These are phyloP conservation scores for Arthroderma sp. DNA, from an alignment of 2,329 filamentous ascomycete genomes.

Conservation along the genomic window DNA sequence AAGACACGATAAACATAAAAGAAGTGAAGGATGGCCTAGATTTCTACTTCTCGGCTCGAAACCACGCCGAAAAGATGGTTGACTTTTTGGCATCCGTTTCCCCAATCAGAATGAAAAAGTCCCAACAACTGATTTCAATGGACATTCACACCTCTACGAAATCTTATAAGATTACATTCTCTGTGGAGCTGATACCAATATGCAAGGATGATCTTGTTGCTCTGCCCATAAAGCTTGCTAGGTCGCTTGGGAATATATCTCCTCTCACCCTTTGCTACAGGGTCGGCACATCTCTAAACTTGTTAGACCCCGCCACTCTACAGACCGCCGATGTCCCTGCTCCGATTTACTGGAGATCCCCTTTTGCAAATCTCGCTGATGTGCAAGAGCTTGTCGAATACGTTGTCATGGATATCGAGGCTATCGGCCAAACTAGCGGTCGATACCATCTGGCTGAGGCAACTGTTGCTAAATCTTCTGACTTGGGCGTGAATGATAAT, in stretches of 20 bases:
- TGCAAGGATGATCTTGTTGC: constrained; percentile 98
- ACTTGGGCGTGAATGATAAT: constrained; percentile 73
- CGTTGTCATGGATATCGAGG: constrained; percentile 87
- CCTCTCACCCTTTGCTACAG: constrained; percentile 77
- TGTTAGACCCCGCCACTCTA: constrained; percentile 81
- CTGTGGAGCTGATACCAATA: constrained; percentile 78
- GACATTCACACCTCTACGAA: constrained; percentile 83
- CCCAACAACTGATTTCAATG: constrained; percentile 86
- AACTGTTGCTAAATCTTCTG: constrained; percentile 73
- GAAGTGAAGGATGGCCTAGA: constrained; percentile 92
- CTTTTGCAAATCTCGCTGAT: constrained; percentile 74
- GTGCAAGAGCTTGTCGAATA: constrained; percentile 81
- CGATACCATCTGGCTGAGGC: constrained; percentile 76
- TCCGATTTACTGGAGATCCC: constrained; percentile 77
- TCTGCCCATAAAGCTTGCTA: constrained; percentile 77
- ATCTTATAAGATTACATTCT: constrained; percentile 91
- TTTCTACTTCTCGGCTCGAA: constrained; percentile 83
- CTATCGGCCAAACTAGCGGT: constrained; percentile 60
- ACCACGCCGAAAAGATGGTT: constrained; percentile 83
- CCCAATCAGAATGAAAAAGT: constrained; percentile 67
- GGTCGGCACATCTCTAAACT: constrained; percentile 77
- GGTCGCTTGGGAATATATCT: constrained; percentile 74
- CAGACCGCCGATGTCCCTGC: constrained; percentile 78
- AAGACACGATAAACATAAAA: constrained; percentile 95
- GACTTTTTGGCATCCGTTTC: constrained; percentile 78